Evolutionary conservation across 2,329 filamentous ascomycete genomes (phyloP).

Genomic region (Colletotrichum camelliae): DNA sequence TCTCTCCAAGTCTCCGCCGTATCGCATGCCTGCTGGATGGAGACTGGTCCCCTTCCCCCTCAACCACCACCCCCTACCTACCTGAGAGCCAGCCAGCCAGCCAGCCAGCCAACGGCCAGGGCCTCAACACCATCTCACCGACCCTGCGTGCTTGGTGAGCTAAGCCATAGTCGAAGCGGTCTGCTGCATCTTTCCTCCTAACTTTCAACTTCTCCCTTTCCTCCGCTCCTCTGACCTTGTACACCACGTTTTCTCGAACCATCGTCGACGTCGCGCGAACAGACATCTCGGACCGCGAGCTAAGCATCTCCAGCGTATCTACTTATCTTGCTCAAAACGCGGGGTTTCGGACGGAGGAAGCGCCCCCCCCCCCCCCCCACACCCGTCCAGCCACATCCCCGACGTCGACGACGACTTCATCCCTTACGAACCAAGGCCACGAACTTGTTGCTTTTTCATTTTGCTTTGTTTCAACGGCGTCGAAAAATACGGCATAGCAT

Average conservation of each 20-base stretch:
- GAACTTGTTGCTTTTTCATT: not conserved
- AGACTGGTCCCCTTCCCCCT: not conserved
- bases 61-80: not conserved
- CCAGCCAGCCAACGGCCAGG: slow-evolving; percentile 10
- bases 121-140: slow-evolving; percentile 22
- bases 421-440: not conserved
- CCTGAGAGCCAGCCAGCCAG: not conserved
- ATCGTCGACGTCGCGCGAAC: slow-evolving; percentile 7
- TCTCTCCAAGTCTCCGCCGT: not conserved
- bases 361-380: slow-evolving; percentile 5
- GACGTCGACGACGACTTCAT: not conserved
- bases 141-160: slow-evolving; percentile 19
- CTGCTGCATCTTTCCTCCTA: slow-evolving; percentile 2
- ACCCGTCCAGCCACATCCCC: slow-evolving; percentile 11
- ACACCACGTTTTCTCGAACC: not conserved
- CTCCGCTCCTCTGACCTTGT: not conserved
- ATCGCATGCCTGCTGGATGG: slow-evolving; percentile 5
- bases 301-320: slow-evolving; percentile 17
- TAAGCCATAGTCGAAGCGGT: slow-evolving; percentile 15
- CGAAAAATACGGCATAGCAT: not conserved
- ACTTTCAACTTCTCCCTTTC: not conserved
- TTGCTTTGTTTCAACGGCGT: not conserved
- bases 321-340: slow-evolving; percentile 20
- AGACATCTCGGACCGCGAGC: slow-evolving; percentile 19
- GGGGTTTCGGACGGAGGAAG: slow-evolving; percentile 21